phyloP scores from a whole-genome alignment of 2,329 filamentous ascomycete genomes.

The Aspergillus sp. region DNA sequence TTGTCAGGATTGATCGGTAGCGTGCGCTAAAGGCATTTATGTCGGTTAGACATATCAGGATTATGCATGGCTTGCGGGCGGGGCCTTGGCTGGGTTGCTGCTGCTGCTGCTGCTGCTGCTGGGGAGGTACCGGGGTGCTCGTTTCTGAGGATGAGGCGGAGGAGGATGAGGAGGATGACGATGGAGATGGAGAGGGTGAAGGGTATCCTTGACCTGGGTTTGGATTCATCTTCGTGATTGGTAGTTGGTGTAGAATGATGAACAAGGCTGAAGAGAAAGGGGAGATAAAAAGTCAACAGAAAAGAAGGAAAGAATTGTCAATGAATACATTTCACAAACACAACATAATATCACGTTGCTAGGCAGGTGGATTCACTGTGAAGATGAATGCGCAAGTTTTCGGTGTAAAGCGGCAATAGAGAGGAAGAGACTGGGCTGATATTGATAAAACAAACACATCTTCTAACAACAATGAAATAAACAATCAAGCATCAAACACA shows the following conservation, averaged over 20 bases:
- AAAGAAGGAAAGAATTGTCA: neutral
- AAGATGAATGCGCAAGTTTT: neutral
- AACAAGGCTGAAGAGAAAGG: neutral
- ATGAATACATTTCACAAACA: neutral
- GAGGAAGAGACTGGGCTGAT: neutral
- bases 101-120: neutral
- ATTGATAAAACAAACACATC: neutral
- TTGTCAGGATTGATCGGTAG: neutral
- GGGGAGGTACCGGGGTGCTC: neutral
- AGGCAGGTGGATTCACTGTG: neutral
- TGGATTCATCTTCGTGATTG: neutral
- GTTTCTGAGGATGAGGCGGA: neutral
- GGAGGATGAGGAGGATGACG: neutral
- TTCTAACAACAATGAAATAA: neutral
- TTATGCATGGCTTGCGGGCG: neutral
- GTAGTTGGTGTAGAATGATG: neutral
- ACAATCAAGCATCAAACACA: neutral
- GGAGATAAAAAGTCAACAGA: neutral
- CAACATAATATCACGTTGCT: neutral
- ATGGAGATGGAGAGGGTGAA: neutral
- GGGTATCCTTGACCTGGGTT: neutral
- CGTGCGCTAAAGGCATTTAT: neutral
- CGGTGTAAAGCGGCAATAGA: neutral
- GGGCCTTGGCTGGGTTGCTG: neutral
- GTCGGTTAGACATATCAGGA: constrained; percentile 4